These are phyloP conservation scores for Lophiotrema nucula DNA, from an alignment of 495 filamentous ascomycete species.

Conservation along the genomic window DNA sequence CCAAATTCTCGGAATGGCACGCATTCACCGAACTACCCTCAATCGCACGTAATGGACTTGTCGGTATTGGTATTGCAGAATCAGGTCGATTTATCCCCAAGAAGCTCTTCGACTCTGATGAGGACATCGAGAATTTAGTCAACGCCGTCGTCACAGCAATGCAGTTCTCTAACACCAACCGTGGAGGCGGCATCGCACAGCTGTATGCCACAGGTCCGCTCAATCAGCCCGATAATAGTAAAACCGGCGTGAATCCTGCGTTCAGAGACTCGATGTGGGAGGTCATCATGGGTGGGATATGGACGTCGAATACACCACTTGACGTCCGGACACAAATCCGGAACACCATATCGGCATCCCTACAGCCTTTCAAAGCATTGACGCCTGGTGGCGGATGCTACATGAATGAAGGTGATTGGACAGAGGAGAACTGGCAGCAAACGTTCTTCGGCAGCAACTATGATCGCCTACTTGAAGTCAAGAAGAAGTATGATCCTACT, in stretches of 20 bases:
- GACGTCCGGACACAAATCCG: conserved; percentile 11
- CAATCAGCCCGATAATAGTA: conserved; percentile 29
- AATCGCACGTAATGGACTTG: conserved; percentile 27
- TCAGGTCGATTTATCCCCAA: conserved; percentile 25
- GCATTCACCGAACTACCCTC: conserved; percentile 17
- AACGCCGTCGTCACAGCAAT: conserved; percentile 26
- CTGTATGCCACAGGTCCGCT: conserved; percentile 30
- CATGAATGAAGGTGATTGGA: conserved; percentile 34
- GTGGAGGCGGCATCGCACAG: conserved; percentile 17
- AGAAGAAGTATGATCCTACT: conserved; percentile 31
- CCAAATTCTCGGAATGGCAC: conserved; percentile 24
- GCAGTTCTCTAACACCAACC: conserved; percentile 17
- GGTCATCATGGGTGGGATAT: conserved; percentile 25
- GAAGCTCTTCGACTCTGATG: conserved; percentile 8
- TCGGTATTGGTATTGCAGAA: conserved; percentile 25
- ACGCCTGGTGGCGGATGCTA: conserved; percentile 31
- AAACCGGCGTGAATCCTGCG: conserved; percentile 25
- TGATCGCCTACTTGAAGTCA: conserved; percentile 21
- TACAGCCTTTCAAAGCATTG: conserved; percentile 24
- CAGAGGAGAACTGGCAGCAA: conserved; percentile 32
- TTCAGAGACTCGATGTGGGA: conserved; percentile 28
- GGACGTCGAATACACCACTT: conserved; percentile 11
- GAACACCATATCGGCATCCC: conserved; percentile 16
- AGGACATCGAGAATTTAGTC: conserved; percentile 14
- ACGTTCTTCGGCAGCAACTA: conserved; percentile 34